phyloP scores from a whole-genome alignment of 1,284 basidiomycete genomes.

The Xerocomus nothofagi region DNA sequence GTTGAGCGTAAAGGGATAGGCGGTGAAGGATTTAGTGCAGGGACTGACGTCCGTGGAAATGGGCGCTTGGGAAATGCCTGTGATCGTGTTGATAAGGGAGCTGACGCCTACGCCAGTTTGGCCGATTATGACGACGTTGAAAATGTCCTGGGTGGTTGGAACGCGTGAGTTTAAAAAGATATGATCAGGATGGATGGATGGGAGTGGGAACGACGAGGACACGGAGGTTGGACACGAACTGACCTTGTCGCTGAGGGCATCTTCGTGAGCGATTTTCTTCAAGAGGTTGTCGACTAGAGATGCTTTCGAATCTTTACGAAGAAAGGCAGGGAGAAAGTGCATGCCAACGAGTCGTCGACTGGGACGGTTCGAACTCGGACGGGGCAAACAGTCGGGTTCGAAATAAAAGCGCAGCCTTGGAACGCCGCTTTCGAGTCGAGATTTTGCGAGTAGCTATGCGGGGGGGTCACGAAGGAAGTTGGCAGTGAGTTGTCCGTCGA shows the following conservation, averaged over 20 bases:
- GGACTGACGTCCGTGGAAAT: constrained; percentile 32
- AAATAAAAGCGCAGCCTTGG: too few relatives aligned
- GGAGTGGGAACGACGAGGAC: background rate
- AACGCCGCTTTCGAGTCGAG: too few relatives aligned
- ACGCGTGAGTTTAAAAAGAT: constrained; percentile 5
- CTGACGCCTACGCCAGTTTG: constrained; percentile 32
- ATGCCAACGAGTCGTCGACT: too few relatives aligned
- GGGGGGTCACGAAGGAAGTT: too few relatives aligned
- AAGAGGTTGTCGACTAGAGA: constrained; percentile 26
- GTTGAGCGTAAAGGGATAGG: constrained; percentile 29
- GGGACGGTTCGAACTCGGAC: too few relatives aligned
- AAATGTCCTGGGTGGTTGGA: constrained; percentile 22
- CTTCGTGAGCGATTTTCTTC: constrained; percentile 24
- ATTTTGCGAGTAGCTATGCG: too few relatives aligned
- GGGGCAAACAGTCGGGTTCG: too few relatives aligned
- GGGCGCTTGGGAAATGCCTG: constrained; percentile 15
- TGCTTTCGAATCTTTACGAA: constrained; percentile 30
- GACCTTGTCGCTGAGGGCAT: constrained; percentile 25
- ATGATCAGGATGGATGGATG: background rate
- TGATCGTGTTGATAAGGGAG: constrained; percentile 31
- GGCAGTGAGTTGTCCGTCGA: too few relatives aligned
- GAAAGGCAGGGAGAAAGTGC: constrained; percentile 29
- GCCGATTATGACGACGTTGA: constrained; percentile 33
- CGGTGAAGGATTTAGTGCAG: constrained; percentile 29
- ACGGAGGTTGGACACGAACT: background rate